Base-by-base conservation (phyloP, 1,284 basidiomycete genomes). In the Inonotus hispidus region DNA sequence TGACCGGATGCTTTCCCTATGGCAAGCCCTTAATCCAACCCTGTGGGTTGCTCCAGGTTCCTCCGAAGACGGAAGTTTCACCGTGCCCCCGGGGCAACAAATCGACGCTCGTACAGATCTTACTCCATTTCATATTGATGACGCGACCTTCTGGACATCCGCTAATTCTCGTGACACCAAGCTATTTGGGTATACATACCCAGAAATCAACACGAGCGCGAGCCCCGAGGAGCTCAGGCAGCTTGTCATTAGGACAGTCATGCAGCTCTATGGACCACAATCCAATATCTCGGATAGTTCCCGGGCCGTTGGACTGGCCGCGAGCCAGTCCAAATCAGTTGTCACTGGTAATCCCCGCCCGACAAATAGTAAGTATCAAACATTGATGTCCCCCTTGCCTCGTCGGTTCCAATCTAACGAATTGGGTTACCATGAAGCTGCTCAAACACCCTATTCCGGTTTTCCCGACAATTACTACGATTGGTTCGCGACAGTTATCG, bases 1-100 rank as follows among this genome's bases (percentile, higher is more conserved):
- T 25, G 79, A 81, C 62, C 75, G 79, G n/a, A 14, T 79, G 62
- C 68, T 79, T 29, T 72, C 78, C 2, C 65, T 81, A 25, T 81
- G 78, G 79, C 65, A 72, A 7, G 75, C 74, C 1, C 59, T 79
- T 38, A 74, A 79, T 59, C 74, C 72, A 1, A 68, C 66, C 0
- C 72, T 76, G 4, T 77, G 75, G 74, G 71, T 78, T 10, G 67
- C 66, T 16, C 57, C 60, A 1, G 74, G 72, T 5, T 66, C 69
- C 14, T 70, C 71, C 8, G 68, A 70, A 45, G 59, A 59, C 2
- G 78, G 76, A 16, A 75, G 56, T 27, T 37, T 39, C 21, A 55
- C 53, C 10, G 19, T 55, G 14, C 23, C 32, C 13, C 14, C 53
- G 5, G 53, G 37, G 16, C 2, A 37, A 3, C 23, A 38, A 39